Evolutionary conservation across 176 grass and related monocot genomes (phyloP).

Genomic region (Melocanna baccifera): DNA sequence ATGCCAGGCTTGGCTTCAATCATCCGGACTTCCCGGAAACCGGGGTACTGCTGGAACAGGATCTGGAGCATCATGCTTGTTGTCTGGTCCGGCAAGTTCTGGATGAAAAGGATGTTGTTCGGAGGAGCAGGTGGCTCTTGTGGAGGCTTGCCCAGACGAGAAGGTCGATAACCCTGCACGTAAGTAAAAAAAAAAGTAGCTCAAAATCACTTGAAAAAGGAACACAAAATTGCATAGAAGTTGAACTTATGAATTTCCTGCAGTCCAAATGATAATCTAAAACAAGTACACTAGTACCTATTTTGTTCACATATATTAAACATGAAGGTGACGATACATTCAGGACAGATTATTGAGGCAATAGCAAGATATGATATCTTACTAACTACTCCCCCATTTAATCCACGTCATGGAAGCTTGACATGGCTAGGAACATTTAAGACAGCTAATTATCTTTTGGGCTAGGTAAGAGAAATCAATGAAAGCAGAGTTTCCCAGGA

Average conservation of each 20-base stretch:
- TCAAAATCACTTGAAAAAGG: constrained; percentile 15
- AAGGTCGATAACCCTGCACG: constrained; percentile 51
- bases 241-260: not conserved
- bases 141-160: constrained; percentile 40
- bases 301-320: constrained; percentile 15
- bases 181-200: constrained; percentile 11
- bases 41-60: constrained; percentile 96
- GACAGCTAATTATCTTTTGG: not conserved
- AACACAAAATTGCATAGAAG: not conserved
- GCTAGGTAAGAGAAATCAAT: constrained; percentile 11
- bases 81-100: constrained; percentile 87
- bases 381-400: constrained; percentile 26
- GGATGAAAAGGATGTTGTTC: constrained; percentile 92
- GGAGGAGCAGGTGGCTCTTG: constrained; percentile 66
- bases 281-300: not conserved
- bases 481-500: not conserved
- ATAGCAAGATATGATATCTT: constrained; percentile 19
- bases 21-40: constrained; percentile 91
- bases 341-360: not conserved
- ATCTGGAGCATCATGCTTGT: constrained; percentile 92
- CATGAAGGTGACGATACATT: constrained; percentile 5
- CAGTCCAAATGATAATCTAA: not conserved
- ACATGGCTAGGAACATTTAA: not conserved
- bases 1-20: constrained; percentile 90
- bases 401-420: constrained; percentile 6